Evolutionary conservation across 2,329 filamentous ascomycete genomes (phyloP).

Genomic region (Alternaria brassicae): DNA sequence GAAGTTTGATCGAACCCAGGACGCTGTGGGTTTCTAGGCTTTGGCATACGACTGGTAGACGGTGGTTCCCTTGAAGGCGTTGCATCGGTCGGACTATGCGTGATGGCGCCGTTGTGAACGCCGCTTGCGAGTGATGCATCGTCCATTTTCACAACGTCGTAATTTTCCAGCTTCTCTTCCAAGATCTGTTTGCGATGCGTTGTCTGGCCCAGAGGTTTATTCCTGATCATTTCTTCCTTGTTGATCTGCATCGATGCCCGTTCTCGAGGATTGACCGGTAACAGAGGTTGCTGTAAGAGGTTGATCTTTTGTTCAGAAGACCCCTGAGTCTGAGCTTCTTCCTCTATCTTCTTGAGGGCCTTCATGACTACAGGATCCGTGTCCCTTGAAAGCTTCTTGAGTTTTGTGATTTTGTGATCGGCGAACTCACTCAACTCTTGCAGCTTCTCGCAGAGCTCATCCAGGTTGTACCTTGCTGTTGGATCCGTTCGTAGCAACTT

Average conservation of each 20-base stretch:
- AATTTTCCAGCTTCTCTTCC: background rate
- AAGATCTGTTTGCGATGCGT: background rate
- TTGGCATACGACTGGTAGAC: background rate
- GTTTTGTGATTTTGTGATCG: background rate
- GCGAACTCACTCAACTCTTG: background rate
- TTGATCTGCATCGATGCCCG: constrained; percentile 4
- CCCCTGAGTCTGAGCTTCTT: constrained; percentile 5
- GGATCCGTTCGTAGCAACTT: background rate
- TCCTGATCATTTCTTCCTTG: constrained; percentile 2
- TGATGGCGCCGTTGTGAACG: background rate
- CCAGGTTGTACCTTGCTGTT: background rate
- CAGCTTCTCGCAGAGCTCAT: background rate
- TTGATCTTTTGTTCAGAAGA: background rate
- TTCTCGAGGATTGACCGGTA: background rate
- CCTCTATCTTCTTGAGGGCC: constrained; percentile 11
- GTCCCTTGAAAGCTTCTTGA: background rate
- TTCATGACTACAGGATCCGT: constrained; percentile 6
- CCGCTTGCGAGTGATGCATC: no score
- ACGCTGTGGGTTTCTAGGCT: background rate
- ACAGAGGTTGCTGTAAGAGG: background rate
- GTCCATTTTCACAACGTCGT: background rate
- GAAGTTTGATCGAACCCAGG: background rate
- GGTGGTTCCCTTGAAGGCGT: no score
- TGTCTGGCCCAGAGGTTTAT: background rate
- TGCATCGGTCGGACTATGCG: background rate